Percentiles rank a stretch among this genome's conserved stretches.
phyloP scores from a whole-genome alignment of 768 basidiomycete genomes.

The Cystofilobasidium bisporidii region DNA sequence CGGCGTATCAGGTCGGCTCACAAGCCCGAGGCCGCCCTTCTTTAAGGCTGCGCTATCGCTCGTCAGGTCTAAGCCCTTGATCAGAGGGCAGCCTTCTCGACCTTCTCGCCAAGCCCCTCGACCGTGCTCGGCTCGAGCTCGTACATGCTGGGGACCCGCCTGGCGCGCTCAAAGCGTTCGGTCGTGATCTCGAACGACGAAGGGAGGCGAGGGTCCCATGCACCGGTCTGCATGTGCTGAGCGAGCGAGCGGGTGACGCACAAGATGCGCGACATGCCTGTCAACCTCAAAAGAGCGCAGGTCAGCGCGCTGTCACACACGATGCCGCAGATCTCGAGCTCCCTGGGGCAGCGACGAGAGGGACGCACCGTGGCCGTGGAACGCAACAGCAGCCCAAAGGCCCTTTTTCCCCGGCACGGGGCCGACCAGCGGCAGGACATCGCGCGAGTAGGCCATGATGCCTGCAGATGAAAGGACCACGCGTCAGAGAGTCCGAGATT shows the following conservation, averaged over 20 bases:
- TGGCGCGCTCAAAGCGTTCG: slow-evolving; percentile 30
- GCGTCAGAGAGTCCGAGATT: too few species aligned
- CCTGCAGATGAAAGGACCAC: background rate
- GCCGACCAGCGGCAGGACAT: slow-evolving; percentile 22
- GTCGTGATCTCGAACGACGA: slow-evolving; percentile 30
- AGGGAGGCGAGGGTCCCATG: slow-evolving; percentile 34
- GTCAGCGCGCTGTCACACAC: background rate
- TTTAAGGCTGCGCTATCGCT: too few species aligned
- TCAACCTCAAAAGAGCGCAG: background rate
- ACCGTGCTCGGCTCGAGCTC: too few species aligned
- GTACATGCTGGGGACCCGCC: too few species aligned
- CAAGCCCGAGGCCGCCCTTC: too few species aligned
- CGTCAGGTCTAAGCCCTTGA: too few species aligned
- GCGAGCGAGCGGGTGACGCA: slow-evolving; percentile 31
- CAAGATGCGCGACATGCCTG: slow-evolving; percentile 34
- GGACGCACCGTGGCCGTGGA: slow-evolving; percentile 16
- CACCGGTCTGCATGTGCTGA: slow-evolving; percentile 26
- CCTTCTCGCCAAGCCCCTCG: too few species aligned
- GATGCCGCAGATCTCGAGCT: too few species aligned
- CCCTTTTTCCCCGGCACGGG: slow-evolving; percentile 16
- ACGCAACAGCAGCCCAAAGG: background rate
- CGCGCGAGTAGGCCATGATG: slow-evolving; percentile 27
- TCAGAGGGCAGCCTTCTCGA: too few species aligned
- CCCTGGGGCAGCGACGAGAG: background rate
- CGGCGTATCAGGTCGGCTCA: too few species aligned